Percentiles rank a stretch among this genome's conserved stretches.
phyloP scores from a whole-genome alignment of 345 rosid species.

The Pistacia vera region DNA sequence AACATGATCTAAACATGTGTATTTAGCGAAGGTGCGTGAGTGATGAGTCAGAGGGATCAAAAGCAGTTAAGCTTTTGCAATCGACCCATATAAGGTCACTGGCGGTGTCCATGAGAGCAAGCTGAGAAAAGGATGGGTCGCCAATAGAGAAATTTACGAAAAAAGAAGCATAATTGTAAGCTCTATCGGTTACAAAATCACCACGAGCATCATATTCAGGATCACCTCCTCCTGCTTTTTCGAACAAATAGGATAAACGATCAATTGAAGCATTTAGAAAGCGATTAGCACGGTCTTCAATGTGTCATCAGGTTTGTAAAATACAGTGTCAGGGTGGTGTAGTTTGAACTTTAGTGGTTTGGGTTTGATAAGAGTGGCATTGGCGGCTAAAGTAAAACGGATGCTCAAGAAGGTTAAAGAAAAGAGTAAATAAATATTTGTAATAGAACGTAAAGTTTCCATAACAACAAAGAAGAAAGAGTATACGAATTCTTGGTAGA shows the following conservation, averaged over 20 bases:
- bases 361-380: not conserved
- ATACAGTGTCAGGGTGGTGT: slow-evolving; percentile 30
- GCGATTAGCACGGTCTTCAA: slow-evolving; percentile 6
- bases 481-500: too few species aligned
- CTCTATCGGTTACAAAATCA: not conserved
- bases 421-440: not conserved
- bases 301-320: slow-evolving; percentile 10
- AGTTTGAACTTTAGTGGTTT: slow-evolving; percentile 13
- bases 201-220: slow-evolving; percentile 8
- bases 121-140: slow-evolving; percentile 40
- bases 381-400: not conserved
- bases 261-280: slow-evolving; percentile 21
- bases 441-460: not conserved
- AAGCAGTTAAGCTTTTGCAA: slow-evolving; percentile 22
- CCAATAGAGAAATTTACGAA: slow-evolving; percentile 39
- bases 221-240: not conserved
- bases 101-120: slow-evolving; percentile 43
- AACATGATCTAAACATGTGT: slow-evolving; percentile 24
- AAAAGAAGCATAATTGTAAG: not conserved
- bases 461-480: not conserved
- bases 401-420: not conserved
- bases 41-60: slow-evolving; percentile 29
- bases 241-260: slow-evolving; percentile 25
- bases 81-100: slow-evolving; percentile 42
- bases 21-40: slow-evolving; percentile 27